Conservation (phyloP, 345 rosid genomes). For the Hypericum perforatum region DNA sequence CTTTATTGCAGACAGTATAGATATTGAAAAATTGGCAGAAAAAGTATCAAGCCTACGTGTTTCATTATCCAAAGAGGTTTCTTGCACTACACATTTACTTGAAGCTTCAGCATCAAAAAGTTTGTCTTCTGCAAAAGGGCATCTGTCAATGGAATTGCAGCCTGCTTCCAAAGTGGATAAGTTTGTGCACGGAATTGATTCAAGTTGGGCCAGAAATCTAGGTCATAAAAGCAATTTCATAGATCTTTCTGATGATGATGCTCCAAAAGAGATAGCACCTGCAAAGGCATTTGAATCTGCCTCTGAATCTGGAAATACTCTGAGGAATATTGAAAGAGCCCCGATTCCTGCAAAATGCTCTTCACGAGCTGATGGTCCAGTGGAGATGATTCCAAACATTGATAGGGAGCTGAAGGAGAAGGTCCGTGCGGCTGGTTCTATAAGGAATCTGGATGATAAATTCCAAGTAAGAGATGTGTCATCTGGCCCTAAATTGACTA, state of each 20-base stretch:
- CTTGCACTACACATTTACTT: slow-evolving; percentile 13
- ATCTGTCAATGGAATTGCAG: slow-evolving; percentile 20
- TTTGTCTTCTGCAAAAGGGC: slow-evolving; percentile 14
- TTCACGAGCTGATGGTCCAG: slow-evolving; percentile 18
- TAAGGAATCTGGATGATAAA: slow-evolving; percentile 26
- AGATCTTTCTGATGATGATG: slow-evolving; percentile 56
- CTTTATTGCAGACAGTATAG: slow-evolving; percentile 39
- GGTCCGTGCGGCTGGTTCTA: slow-evolving; percentile 18
- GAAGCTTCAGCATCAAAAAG: slow-evolving; percentile 19
- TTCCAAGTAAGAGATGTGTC: slow-evolving; percentile 20
- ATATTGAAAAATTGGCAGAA: slow-evolving; percentile 50
- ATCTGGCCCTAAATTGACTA: slow-evolving; percentile 23
- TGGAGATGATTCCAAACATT: too few relatives aligned
- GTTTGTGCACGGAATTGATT: slow-evolving; percentile 27
- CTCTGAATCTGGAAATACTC: slow-evolving; percentile 18
- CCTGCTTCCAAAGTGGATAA: slow-evolving; percentile 24
- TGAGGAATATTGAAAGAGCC: slow-evolving; percentile 22
- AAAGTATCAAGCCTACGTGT: slow-evolving; percentile 54
- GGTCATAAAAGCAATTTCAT: slow-evolving; percentile 20
- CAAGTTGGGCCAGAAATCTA: slow-evolving; percentile 16
- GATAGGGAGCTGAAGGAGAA: slow-evolving; percentile 15
- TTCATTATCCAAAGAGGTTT: slow-evolving; percentile 33
- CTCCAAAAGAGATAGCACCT: slow-evolving; percentile 27
- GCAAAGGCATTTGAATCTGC: slow-evolving; percentile 23
- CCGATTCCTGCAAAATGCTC: slow-evolving; percentile 24